phyloP scores from a whole-genome alignment of 805 yeast species.

The Pichia phayaonensis region DNA sequence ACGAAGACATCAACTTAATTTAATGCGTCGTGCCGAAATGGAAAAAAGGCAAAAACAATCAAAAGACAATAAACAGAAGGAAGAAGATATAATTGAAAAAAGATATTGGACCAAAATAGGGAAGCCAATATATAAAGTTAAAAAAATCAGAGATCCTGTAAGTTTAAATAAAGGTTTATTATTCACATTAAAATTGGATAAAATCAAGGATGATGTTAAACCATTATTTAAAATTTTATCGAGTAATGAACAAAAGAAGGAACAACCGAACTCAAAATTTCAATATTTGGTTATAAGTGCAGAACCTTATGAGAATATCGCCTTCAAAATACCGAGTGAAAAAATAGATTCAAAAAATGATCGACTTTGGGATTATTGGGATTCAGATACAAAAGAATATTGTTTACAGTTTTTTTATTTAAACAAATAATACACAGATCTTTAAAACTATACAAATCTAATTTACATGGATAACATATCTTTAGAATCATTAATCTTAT shows the following conservation, averaged over 20 bases:
- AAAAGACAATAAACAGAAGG: slow-evolving; percentile 10
- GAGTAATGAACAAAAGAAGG: slow-evolving; percentile 56
- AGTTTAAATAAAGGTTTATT: slow-evolving; percentile 57
- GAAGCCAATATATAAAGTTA: slow-evolving; percentile 59
- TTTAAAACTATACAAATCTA: neutral
- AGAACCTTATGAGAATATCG: slow-evolving; percentile 83
- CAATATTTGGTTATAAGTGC: slow-evolving; percentile 78
- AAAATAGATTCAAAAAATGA: slow-evolving; percentile 38
- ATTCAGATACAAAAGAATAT: slow-evolving; percentile 56
- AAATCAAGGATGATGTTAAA: slow-evolving; percentile 33
- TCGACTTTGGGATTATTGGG: slow-evolving; percentile 67
- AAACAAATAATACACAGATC: slow-evolving; percentile 7
- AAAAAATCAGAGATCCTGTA: slow-evolving; percentile 59
- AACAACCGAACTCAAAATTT: slow-evolving; percentile 36
- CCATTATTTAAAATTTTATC: slow-evolving; percentile 76
- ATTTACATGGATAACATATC: neutral
- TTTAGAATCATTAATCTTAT: slow-evolving; percentile 18
- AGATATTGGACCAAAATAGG: slow-evolving; percentile 56
- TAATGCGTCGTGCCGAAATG: slow-evolving; percentile 50
- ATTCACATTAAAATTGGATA: slow-evolving; percentile 51
- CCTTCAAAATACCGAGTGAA: slow-evolving; percentile 61
- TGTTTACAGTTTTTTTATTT: slow-evolving; percentile 62
- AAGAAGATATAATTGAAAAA: slow-evolving; percentile 22
- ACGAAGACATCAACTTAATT: slow-evolving; percentile 66
- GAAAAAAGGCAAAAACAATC: slow-evolving; percentile 20